phyloP scores from a whole-genome alignment of 2,329 filamentous ascomycete species.

The Fusarium heterosporum region DNA sequence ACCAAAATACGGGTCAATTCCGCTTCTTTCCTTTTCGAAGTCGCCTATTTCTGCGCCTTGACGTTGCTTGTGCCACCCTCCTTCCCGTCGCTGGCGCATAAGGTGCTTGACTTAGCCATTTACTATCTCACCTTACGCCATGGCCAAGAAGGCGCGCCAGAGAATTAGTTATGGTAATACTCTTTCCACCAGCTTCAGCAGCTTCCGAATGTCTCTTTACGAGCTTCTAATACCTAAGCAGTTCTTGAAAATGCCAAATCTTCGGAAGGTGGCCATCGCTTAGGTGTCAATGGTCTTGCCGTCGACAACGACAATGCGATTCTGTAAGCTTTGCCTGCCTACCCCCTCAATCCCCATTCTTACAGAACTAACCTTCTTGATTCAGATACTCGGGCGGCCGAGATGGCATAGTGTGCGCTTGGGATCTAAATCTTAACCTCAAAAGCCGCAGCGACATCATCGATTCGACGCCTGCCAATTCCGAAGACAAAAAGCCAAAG shows the following conservation, averaged over 20 bases:
- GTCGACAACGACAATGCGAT: conserved; percentile 86
- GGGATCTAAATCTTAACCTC: conserved; percentile 85
- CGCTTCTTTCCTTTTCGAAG: conserved; percentile 3
- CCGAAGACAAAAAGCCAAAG: conserved; percentile 51
- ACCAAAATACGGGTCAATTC: conserved; percentile 12
- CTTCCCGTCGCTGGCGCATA: conserved; percentile 36
- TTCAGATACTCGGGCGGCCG: conserved; percentile 92
- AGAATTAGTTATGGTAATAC: conserved; percentile 76
- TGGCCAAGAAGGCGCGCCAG: conserved; percentile 77
- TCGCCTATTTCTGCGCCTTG: conserved; percentile 28
- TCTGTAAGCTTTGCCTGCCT: conserved; percentile 70
- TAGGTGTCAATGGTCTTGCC: conserved; percentile 94
- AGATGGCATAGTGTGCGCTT: conserved; percentile 95
- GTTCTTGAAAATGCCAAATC: conserved; percentile 70
- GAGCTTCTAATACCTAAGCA: conserved; percentile 46
- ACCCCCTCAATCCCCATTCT: conserved; percentile 14
- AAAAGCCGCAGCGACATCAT: conserved; percentile 49
- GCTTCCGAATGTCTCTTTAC: not conserved
- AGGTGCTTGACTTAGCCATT: conserved; percentile 18
- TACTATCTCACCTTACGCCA: conserved; percentile 50
- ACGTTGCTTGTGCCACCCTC: conserved; percentile 33
- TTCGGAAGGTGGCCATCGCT: conserved; percentile 81
- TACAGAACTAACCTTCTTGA: conserved; percentile 29
- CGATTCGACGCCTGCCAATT: conserved; percentile 47
- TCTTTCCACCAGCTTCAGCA: conserved; percentile 3